Evolutionary conservation across 1,284 basidiomycete genomes (phyloP).

Genomic region (Apiotrichum veenhuisii): DNA sequence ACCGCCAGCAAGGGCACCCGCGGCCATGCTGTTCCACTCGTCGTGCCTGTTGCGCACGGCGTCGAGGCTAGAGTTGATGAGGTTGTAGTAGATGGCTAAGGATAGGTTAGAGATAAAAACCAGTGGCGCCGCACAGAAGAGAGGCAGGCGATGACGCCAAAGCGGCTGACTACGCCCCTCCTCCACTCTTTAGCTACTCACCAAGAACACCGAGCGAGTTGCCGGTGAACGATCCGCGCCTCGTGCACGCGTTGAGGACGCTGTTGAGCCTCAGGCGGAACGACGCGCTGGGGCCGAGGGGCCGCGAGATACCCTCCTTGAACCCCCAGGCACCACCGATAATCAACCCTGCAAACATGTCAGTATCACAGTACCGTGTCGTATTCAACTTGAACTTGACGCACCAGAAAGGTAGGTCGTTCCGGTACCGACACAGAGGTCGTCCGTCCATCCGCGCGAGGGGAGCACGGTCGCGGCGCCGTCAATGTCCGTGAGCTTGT

Average conservation of each 20-base stretch:
- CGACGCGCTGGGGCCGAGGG: conserved; percentile 63
- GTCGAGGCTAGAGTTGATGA: conserved; percentile 91
- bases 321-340: conserved; percentile 93
- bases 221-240: conserved; percentile 94
- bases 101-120: conserved; percentile 1
- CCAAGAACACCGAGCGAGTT: conserved; percentile 97
- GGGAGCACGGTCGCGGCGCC: conserved; percentile 82
- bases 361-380: conserved; percentile 65
- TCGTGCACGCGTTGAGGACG: conserved; percentile 90
- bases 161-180: too few species aligned
- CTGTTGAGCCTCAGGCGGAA: conserved; percentile 91
- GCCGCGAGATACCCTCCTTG: conserved; percentile 85
- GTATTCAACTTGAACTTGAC: too few species aligned
- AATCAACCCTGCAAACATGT: conserved; percentile 68
- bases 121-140: too few species aligned
- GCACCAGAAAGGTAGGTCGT: conserved; percentile 95
- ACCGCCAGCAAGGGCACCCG: conserved; percentile 85
- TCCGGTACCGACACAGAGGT: conserved; percentile 98
- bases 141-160: too few species aligned
- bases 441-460: conserved; percentile 97
- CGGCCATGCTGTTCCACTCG: conserved; percentile 80
- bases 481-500: conserved; percentile 81
- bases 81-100: conserved; percentile 90
- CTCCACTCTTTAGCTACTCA: conserved; percentile 45
- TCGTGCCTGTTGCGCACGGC: conserved; percentile 86